Conservation (phyloP, 352 stramenopile genomes). For the Phytopythium delawarense region DNA sequence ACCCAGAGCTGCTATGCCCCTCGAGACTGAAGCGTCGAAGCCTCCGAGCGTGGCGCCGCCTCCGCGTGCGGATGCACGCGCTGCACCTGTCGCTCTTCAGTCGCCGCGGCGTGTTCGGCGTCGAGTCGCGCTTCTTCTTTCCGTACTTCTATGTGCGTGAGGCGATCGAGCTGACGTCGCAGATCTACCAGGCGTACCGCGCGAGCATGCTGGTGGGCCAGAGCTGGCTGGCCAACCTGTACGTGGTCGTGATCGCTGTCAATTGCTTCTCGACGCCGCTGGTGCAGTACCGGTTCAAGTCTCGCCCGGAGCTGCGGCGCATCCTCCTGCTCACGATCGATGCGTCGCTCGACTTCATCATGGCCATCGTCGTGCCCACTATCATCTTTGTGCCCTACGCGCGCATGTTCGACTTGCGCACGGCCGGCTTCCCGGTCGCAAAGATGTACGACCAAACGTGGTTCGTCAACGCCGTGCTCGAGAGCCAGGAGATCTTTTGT, state of each 20-base stretch:
- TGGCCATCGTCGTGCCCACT: slow-evolving; percentile 13
- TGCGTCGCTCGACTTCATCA: slow-evolving; percentile 13
- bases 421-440: background rate
- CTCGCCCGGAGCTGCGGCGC: background rate
- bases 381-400: slow-evolving; percentile 15
- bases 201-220: slow-evolving; percentile 13
- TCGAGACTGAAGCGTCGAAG: background rate
- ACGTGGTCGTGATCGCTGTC: slow-evolving; percentile 11
- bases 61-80: background rate
- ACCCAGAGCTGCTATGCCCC: background rate
- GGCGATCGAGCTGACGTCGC: slow-evolving; percentile 15
- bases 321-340: slow-evolving; percentile 13
- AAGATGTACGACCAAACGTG: slow-evolving; percentile 1
- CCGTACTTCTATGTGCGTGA: slow-evolving; percentile 17
- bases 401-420: slow-evolving; percentile 9
- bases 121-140: slow-evolving; percentile 26
- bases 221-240: slow-evolving; percentile 7
- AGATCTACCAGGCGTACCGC: slow-evolving; percentile 24
- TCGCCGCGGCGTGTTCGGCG: slow-evolving; percentile 12
- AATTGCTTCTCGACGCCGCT: slow-evolving; percentile 22
- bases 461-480: slow-evolving; percentile 6
- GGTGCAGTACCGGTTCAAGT: slow-evolving; percentile 5
- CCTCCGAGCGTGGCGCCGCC: background rate
- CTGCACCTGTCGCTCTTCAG: slow-evolving; percentile 12
- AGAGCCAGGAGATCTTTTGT: slow-evolving; percentile 4